These are phyloP conservation scores for Neurospora sp. DNA, from an alignment of 2,329 filamentous ascomycete species.

Conservation along the genomic window DNA sequence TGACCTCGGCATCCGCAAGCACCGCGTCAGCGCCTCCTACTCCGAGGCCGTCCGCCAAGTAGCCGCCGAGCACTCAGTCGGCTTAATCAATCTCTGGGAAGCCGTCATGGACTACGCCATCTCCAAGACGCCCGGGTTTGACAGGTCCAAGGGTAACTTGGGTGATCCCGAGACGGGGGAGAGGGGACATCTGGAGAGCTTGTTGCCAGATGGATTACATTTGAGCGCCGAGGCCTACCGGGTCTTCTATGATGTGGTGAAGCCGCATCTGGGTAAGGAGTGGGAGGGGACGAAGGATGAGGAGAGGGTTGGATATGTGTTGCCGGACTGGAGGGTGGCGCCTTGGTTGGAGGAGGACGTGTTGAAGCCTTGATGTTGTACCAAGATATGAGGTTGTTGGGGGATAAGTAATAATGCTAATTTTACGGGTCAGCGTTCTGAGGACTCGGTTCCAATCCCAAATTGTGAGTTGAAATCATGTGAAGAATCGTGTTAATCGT, in stretches of 20 bases:
- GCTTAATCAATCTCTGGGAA: constrained; percentile 70
- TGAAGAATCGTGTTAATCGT: background rate
- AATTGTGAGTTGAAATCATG: background rate
- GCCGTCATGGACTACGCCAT: constrained; percentile 63
- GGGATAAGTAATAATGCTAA: background rate
- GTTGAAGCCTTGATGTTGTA: background rate
- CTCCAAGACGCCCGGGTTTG: constrained; percentile 46
- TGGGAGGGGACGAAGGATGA: constrained; percentile 27
- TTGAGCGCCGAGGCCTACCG: constrained; percentile 43
- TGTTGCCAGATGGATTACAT: constrained; percentile 50
- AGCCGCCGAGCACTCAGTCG: constrained; percentile 57
- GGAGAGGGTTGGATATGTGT: constrained; percentile 30
- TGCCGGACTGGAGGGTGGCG: constrained; percentile 38
- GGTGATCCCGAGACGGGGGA: constrained; percentile 40
- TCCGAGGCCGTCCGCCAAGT: constrained; percentile 52
- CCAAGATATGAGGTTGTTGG: background rate
- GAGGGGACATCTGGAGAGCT: constrained; percentile 38
- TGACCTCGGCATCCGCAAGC: constrained; percentile 36
- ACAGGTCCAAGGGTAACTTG: constrained; percentile 32
- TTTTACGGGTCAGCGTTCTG: background rate
- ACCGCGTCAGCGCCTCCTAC: constrained; percentile 43
- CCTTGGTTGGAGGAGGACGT: constrained; percentile 18
- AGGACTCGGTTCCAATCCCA: background rate
- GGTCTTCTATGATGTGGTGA: constrained; percentile 39
- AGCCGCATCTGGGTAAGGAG: constrained; percentile 36